phyloP scores from a whole-genome alignment of 805 yeast species.

The Kodamaea hsintzibuensis region DNA sequence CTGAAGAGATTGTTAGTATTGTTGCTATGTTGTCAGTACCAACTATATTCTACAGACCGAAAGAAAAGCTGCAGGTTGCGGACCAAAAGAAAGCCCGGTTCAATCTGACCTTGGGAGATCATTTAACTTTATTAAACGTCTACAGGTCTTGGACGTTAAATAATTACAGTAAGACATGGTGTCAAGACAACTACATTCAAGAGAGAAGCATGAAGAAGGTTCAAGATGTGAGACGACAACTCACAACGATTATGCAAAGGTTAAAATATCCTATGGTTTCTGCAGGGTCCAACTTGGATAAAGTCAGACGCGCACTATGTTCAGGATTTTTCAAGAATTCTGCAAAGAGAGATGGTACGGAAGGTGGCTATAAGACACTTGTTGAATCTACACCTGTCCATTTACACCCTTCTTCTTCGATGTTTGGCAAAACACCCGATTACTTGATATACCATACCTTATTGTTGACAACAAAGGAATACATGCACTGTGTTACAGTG shows the following conservation, averaged over 20 bases:
- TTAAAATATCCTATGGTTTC: constrained; percentile 46
- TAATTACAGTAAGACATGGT: constrained; percentile 68
- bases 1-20: constrained; percentile 77
- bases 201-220: constrained; percentile 76
- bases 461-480: constrained; percentile 81
- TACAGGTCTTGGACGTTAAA: constrained; percentile 69
- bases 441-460: constrained; percentile 82
- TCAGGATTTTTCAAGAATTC: constrained; percentile 70
- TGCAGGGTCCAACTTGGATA: constrained; percentile 57
- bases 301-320: constrained; percentile 60
- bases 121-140: constrained; percentile 77
- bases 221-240: constrained; percentile 75
- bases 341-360: constrained; percentile 59
- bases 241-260: constrained; percentile 55
- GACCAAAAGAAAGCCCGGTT: constrained; percentile 76
- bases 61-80: constrained; percentile 66
- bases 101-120: constrained; percentile 79
- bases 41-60: constrained; percentile 77
- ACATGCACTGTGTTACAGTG: constrained; percentile 85
- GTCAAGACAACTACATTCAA: constrained; percentile 78
- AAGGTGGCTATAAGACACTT: constrained; percentile 57
- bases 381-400: constrained; percentile 71
- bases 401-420: constrained; percentile 84
- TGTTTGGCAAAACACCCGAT: constrained; percentile 64
- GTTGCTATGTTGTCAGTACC: constrained; percentile 92